Evolutionary conservation across 768 basidiomycete species (phyloP), one percentile per base, ranked within the genome.

Genomic region (Lepiota venenata): DNA sequence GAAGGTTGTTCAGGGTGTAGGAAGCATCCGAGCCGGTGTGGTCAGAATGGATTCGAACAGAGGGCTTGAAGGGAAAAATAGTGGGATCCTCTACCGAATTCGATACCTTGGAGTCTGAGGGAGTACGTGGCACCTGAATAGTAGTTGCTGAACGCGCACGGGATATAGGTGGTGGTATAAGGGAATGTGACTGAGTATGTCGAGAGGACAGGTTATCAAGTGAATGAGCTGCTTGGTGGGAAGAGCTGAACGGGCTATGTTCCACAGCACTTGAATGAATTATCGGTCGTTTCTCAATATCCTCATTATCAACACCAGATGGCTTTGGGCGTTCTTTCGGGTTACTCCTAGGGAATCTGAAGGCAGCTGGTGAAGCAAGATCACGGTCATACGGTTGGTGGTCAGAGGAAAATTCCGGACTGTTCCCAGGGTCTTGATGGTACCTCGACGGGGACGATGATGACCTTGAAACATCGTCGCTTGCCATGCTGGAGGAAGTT

Each of bases 161-260:
- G 36, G 69, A 61, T 43, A 77, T 69, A 1, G 74, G 67, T 27
- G 73, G 68, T 8, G 67, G 54, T 22, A 68, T 50, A 63, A 58
- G 22, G 61, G 59, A 52, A 56, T 64, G 18, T 60, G 61, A 11
- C 57, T 48, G 32, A 61, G 58, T 21, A 29, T 65, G 68, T 40
- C 64, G 61, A 21, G 64, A 29, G 16, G 72, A 66, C 22, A 74
- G 65, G 0, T 69, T 73, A 62, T 85, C 84, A 18, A 85, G 66
- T 0, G 84, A 85, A 59, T 74, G 75, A 12, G 82, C 80, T 36
- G 81, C 75, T 57, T 79, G 84, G 64, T 82, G 83, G n/a, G 71
- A 60, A 50, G 32, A 32, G 32, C 60, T 68, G 16, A 71, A 66
- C 4, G 71, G 70, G 39, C 57, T 53, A 15, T 59, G 58, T 15